Conservation (phyloP, 2,329 filamentous ascomycete species). For the Aureobasidium musti region DNA sequence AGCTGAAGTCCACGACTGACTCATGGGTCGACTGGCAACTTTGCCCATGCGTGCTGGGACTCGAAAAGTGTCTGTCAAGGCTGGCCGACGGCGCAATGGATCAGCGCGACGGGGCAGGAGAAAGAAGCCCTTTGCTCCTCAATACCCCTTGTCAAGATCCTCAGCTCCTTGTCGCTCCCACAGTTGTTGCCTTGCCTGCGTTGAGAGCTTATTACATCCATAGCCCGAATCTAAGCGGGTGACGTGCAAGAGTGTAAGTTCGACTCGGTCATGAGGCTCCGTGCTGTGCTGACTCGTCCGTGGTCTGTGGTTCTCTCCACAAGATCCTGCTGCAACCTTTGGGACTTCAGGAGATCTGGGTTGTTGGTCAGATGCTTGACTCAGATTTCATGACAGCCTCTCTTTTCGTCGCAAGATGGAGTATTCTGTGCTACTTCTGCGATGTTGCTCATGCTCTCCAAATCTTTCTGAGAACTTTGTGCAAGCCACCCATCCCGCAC, state of each 20-base stretch:
- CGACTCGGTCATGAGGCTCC: conserved; percentile 2
- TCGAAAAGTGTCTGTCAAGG: background rate
- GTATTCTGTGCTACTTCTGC: background rate
- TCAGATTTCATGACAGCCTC: background rate
- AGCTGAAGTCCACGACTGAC: conserved; percentile 19
- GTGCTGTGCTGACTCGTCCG: background rate
- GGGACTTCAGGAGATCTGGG: background rate
- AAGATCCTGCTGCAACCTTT: background rate
- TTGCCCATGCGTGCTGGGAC: background rate
- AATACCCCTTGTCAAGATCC: background rate
- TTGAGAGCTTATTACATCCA: background rate
- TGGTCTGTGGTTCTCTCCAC: conserved; percentile 13
- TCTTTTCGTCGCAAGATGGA: background rate
- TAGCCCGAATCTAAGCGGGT: background rate
- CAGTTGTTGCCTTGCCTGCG: background rate
- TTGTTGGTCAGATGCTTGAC: background rate
- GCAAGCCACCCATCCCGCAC: background rate
- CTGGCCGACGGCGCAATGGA: conserved; percentile 9
- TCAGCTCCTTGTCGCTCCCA: background rate
- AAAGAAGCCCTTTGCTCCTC: background rate
- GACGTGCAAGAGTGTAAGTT: background rate
- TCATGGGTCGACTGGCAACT: background rate
- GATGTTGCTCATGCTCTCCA: background rate
- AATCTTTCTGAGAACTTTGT: background rate
- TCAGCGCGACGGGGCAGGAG: background rate